Evolutionary conservation across 345 rosid genomes (phyloP).

Genomic region (Carallia brachiata): DNA sequence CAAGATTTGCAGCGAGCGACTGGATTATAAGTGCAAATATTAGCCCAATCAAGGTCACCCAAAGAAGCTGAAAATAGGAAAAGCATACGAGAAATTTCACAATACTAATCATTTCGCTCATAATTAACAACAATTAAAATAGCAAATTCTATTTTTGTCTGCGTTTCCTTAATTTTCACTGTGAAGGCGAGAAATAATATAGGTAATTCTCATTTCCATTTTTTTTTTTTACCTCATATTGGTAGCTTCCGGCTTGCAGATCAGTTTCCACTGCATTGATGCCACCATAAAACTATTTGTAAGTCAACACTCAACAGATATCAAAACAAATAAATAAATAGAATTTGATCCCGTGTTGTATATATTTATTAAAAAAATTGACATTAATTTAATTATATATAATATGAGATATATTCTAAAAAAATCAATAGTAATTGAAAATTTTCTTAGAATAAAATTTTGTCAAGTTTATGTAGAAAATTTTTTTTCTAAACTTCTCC

Average conservation of each 20-base stretch:
- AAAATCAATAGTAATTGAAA: too few species aligned
- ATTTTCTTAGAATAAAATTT: too few species aligned
- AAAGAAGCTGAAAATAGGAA: conserved; percentile 42
- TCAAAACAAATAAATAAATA: too few species aligned
- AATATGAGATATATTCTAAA: too few species aligned
- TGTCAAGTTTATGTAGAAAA: too few species aligned
- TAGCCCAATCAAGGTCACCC: conserved; percentile 62
- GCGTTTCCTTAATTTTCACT: neutral
- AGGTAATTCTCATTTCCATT: too few species aligned
- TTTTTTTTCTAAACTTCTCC: too few species aligned
- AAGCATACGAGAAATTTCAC: neutral
- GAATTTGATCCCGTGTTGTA: too few species aligned
- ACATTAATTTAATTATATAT: too few species aligned
- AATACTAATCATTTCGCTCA: neutral
- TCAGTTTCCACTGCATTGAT: conserved; percentile 62
- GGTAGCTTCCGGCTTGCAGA: conserved; percentile 58
- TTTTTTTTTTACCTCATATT: conserved; percentile 41
- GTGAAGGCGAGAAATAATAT: too few species aligned
- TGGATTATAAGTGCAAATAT: conserved; percentile 67
- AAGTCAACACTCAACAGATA: too few species aligned
- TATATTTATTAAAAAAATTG: too few species aligned
- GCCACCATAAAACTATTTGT: neutral
- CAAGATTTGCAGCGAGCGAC: conserved; percentile 69
- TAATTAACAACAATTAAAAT: neutral
- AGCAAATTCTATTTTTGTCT: neutral